These are phyloP conservation scores for Globisporangium camurandrum DNA, from an alignment of 352 stramenopile species.

Conservation along the genomic window DNA sequence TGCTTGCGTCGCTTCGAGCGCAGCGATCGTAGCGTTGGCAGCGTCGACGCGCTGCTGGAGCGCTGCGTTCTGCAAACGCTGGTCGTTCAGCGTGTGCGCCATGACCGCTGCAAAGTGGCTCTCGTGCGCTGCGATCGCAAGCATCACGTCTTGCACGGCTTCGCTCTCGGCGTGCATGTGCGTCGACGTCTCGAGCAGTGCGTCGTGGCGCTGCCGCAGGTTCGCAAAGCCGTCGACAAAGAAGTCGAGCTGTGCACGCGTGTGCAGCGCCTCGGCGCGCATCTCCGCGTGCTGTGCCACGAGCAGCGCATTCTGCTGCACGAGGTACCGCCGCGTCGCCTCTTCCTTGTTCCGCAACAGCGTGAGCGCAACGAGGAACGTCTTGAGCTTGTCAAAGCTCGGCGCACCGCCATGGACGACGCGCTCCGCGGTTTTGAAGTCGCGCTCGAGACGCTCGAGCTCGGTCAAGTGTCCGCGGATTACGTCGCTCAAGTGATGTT, in stretches of 20 bases:
- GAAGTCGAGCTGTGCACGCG: conserved; percentile 59
- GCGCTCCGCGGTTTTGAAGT: conserved; percentile 58
- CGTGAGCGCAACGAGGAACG: conserved; percentile 56
- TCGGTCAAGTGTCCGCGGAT: conserved; percentile 32
- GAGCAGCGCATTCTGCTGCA: conserved; percentile 43
- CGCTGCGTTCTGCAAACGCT: conserved; percentile 30
- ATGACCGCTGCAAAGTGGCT: conserved; percentile 46
- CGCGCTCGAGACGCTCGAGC: conserved; percentile 35
- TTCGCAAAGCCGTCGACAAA: conserved; percentile 75
- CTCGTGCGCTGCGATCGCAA: conserved; percentile 52
- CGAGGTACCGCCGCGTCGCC: conserved; percentile 39
- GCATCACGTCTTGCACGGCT: conserved; percentile 40
- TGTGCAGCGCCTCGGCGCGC: conserved; percentile 54
- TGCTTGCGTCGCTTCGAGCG: conserved; percentile 26
- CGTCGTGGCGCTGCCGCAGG: conserved; percentile 53
- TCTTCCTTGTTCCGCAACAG: conserved; percentile 51
- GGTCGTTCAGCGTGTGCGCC: conserved; percentile 30
- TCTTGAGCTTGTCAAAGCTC: conserved; percentile 73
- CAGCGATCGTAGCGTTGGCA: conserved; percentile 18
- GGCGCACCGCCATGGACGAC: conserved; percentile 43
- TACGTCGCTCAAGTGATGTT: conserved; percentile 55
- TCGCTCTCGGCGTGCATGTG: conserved; percentile 57
- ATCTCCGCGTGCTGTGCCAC: conserved; percentile 44
- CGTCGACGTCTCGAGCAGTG: conserved; percentile 41
- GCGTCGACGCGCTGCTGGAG: conserved; percentile 17